Percentiles rank a stretch among this genome's conserved stretches.
phyloP scores from a whole-genome alignment of 139 green algal species.

The Zygnema circumcarinatum region DNA sequence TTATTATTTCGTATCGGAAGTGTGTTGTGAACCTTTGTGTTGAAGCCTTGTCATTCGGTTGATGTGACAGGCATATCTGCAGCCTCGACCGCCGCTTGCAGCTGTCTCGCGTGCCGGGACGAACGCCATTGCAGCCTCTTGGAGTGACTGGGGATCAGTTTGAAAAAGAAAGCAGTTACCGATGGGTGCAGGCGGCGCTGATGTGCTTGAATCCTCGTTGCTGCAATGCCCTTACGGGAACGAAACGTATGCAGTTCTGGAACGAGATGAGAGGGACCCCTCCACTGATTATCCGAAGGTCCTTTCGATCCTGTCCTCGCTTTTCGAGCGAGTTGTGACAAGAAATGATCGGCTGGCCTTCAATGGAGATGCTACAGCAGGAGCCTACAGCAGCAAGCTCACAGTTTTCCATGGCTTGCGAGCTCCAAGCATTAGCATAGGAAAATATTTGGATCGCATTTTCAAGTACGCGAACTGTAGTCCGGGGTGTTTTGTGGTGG shows the following conservation, averaged over 20 bases:
- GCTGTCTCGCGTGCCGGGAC: no score
- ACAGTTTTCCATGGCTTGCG: constrained; percentile 75
- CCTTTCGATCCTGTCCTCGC: constrained; percentile 31
- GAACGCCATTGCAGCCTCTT: no score
- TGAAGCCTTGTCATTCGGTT: no score
- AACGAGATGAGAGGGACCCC: neutral
- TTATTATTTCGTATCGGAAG: no score
- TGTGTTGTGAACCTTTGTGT: no score
- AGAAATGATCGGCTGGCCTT: constrained; percentile 25
- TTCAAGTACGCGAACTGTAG: constrained; percentile 80
- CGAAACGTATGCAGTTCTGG: neutral
- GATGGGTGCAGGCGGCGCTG: neutral
- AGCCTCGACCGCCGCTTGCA: no score
- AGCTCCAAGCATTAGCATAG: constrained; percentile 72
- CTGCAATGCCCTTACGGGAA: neutral
- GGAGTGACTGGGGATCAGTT: no score
- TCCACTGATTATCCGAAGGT: constrained; percentile 29
- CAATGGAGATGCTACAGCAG: neutral
- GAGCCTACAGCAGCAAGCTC: constrained; percentile 34
- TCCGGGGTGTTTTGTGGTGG: constrained; percentile 76
- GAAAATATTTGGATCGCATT: constrained; percentile 75
- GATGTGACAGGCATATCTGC: no score
- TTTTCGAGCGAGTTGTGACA: constrained; percentile 41
- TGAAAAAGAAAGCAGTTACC: no score
- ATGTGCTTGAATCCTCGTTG: neutral